Percentiles rank a stretch among this genome's conserved stretches.
Evolutionary conservation across 208 protist species (phyloP).

Genomic region (Trypanosoma avium): DNA sequence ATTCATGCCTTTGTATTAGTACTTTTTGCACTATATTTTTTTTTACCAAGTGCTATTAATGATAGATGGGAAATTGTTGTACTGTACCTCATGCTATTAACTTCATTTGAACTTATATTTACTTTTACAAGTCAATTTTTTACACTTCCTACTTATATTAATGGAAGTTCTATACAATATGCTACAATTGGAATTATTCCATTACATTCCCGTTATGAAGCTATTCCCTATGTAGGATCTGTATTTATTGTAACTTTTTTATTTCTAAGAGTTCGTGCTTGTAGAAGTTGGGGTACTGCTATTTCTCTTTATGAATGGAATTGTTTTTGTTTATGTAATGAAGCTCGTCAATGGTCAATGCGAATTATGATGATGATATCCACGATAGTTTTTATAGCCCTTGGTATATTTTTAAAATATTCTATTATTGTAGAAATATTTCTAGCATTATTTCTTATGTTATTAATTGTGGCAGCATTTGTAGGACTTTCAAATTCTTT

Average conservation of each 20-base stretch:
- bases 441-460: constrained; percentile 26
- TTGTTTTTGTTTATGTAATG: constrained; percentile 4
- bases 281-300: constrained; percentile 14
- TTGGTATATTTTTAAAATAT: constrained; percentile 21
- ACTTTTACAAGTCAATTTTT: constrained; percentile 25
- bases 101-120: constrained; percentile 30
- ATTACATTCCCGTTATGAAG: constrained; percentile 20
- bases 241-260: constrained; percentile 23
- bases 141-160: constrained; percentile 12
- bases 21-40: constrained; percentile 23
- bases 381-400: constrained; percentile 18
- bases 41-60: constrained; percentile 2
- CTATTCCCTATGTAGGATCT: constrained; percentile 22
- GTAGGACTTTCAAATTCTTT: constrained; percentile 1
- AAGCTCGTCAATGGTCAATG: constrained; percentile 11
- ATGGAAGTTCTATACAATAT: constrained; percentile 2
- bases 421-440: constrained; percentile 29
- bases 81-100: constrained; percentile 15
- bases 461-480: constrained; percentile 1
- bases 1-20: constrained; percentile 17
- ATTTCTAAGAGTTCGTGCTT: constrained; percentile 6
- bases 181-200: constrained; percentile 26
- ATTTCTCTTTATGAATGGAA: constrained; percentile 31
- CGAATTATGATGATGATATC: constrained; percentile 17
- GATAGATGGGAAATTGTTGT: constrained; percentile 18